phyloP scores from a whole-genome alignment of 192 early-diverging fungal genomes.

The Gamsiella multidivaricata region DNA sequence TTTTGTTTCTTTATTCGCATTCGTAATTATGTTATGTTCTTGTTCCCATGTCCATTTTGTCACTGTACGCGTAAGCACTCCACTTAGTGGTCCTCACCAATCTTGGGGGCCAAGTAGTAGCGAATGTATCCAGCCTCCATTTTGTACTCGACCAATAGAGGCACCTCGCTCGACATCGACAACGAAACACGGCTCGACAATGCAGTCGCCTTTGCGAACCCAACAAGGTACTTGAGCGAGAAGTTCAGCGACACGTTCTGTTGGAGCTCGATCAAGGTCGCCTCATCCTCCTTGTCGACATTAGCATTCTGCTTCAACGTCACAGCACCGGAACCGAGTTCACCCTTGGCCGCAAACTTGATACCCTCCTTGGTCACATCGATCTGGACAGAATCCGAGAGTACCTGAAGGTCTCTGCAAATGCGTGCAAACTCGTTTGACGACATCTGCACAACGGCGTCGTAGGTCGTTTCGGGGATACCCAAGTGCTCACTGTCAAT shows the following conservation, averaged over 20 bases:
- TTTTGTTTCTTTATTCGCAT: not conserved
- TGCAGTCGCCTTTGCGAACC: slow-evolving; percentile 96
- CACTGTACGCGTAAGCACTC: not conserved
- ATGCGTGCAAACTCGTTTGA: slow-evolving; percentile 92
- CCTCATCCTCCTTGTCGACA: slow-evolving; percentile 76
- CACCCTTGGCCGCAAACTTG: slow-evolving; percentile 89
- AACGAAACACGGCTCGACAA: slow-evolving; percentile 82
- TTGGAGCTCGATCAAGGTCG: slow-evolving; percentile 83
- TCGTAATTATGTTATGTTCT: not conserved
- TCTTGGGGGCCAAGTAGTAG: slow-evolving; percentile 87
- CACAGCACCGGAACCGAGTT: slow-evolving; percentile 87
- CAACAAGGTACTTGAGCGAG: slow-evolving; percentile 92
- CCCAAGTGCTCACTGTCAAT: slow-evolving; percentile 96
- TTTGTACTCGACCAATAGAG: slow-evolving; percentile 94
- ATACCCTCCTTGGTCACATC: slow-evolving; percentile 94
- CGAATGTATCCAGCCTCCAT: slow-evolving; percentile 90
- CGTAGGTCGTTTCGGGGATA: slow-evolving; percentile 95
- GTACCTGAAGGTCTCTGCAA: slow-evolving; percentile 82
- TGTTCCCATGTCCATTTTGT: not conserved
- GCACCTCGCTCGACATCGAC: slow-evolving; percentile 87
- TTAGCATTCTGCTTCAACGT: slow-evolving; percentile 78
- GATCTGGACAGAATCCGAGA: slow-evolving; percentile 92
- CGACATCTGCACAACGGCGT: slow-evolving; percentile 89
- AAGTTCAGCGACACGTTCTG: slow-evolving; percentile 87
- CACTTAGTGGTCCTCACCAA: slow-evolving; percentile 59